These are phyloP conservation scores for Suhomyces anneliseae DNA, from an alignment of 1,139 yeast genomes.

Conservation along the genomic window DNA sequence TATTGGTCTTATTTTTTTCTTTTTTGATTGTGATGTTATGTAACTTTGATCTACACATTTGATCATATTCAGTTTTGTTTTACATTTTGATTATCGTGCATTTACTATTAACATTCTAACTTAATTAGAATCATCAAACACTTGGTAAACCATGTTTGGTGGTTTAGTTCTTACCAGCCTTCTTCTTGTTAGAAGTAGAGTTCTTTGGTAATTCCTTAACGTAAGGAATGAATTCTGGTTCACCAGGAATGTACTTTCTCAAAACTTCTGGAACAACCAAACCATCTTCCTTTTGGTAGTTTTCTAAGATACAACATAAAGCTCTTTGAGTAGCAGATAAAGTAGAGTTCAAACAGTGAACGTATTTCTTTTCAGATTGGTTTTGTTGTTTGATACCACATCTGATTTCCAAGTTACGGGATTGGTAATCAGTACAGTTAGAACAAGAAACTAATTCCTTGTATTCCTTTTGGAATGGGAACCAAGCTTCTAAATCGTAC, in stretches of 20 bases:
- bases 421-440: constrained; percentile 98
- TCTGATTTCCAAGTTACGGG: constrained; percentile 96
- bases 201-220: constrained; percentile 92
- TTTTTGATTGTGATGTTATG: too few species aligned
- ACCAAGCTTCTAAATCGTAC: constrained; percentile 99
- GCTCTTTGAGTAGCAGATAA: constrained; percentile 98
- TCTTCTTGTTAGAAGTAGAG: constrained; percentile 80
- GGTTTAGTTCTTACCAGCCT: constrained; percentile 20
- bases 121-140: background rate
- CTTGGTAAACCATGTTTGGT: background rate
- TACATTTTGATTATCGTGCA: background rate
- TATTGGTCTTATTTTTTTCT: too few species aligned
- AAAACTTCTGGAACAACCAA: constrained; percentile 90
- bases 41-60: too few species aligned
- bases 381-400: constrained; percentile 97
- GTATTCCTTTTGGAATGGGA: constrained; percentile 98
- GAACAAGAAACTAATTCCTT: constrained; percentile 98
- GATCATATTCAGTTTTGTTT: too few species aligned
- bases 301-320: constrained; percentile 92
- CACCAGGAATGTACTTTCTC: constrained; percentile 95
- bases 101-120: background rate
- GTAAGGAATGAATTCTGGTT: constrained; percentile 93
- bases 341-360: constrained; percentile 96
- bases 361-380: constrained; percentile 96
- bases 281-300: constrained; percentile 97